Evolutionary conservation across 2,329 filamentous ascomycete species (phyloP).

Genomic region (Nemania sp.): DNA sequence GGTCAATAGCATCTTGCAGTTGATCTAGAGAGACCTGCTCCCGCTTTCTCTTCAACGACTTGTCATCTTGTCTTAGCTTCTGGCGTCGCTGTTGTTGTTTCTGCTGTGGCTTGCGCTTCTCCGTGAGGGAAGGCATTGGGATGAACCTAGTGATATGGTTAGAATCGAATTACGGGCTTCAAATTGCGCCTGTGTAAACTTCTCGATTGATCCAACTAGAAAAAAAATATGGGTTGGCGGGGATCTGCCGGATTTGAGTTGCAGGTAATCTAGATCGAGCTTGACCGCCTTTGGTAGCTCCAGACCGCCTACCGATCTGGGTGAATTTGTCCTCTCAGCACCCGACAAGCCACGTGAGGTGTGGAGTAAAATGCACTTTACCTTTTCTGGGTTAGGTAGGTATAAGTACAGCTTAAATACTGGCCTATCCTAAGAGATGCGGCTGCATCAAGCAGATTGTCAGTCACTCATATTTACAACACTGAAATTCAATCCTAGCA

Average conservation of each 20-base stretch:
- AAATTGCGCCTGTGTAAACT: slow-evolving; percentile 3
- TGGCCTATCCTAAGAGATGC: too few species aligned
- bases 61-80: slow-evolving; percentile 47
- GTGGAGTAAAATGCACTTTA: not conserved
- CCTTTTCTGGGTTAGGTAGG: not conserved
- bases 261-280: slow-evolving; percentile 19
- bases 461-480: not conserved
- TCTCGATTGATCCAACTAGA: slow-evolving; percentile 1
- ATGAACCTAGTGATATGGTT: not conserved
- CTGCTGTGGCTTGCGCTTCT: slow-evolving; percentile 37
- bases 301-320: slow-evolving; percentile 32
- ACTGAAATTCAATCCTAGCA: not conserved
- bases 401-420: too few species aligned
- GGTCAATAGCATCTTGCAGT: slow-evolving; percentile 55
- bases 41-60: slow-evolving; percentile 57
- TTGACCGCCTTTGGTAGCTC: slow-evolving; percentile 41
- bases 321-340: slow-evolving; percentile 1
- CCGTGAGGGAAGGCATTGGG: slow-evolving; percentile 45
- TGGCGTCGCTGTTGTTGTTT: slow-evolving; percentile 43
- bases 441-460: not conserved
- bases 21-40: slow-evolving; percentile 56
- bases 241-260: slow-evolving; percentile 43
- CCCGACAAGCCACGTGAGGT: slow-evolving; percentile 5
- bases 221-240: slow-evolving; percentile 46
- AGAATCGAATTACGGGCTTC: not conserved